Conservation (phyloP, 1,139 yeast genomes). For the Debaryomycetaceae sp. region DNA sequence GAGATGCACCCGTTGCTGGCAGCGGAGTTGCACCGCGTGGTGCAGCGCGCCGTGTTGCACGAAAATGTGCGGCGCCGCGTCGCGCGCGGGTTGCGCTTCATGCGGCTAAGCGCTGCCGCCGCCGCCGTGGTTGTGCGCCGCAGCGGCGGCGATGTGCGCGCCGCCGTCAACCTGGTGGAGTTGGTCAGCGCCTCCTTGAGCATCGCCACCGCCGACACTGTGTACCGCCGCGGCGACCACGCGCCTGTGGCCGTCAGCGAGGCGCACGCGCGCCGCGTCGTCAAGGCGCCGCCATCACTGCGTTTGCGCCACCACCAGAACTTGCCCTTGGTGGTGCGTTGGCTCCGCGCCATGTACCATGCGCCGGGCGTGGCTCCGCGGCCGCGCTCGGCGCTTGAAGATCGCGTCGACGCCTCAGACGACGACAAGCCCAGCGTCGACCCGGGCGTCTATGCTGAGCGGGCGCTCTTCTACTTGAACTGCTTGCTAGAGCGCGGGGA, state of each 20-base stretch:
- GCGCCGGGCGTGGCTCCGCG: no score
- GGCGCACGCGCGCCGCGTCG: no score
- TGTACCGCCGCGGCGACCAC: no score
- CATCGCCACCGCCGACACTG: no score
- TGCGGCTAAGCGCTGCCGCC: slow-evolving; percentile 14
- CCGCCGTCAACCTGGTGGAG: slow-evolving; percentile 30
- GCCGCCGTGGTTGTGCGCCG: slow-evolving; percentile 14
- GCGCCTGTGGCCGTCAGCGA: no score
- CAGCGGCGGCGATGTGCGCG: slow-evolving; percentile 32
- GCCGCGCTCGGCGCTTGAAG: no score
- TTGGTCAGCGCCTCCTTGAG: slow-evolving; percentile 24
- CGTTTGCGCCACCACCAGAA: neutral
- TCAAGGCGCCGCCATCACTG: no score
- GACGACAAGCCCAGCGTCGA: no score
- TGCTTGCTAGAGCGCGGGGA: slow-evolving; percentile 24
- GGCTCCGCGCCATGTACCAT: no score
- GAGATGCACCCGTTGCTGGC: slow-evolving; percentile 18
- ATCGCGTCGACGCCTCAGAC: no score
- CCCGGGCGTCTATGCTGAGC: no score
- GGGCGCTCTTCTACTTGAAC: slow-evolving; percentile 12
- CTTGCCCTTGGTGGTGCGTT: slow-evolving; percentile 2
- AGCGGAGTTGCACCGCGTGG: slow-evolving; percentile 19
- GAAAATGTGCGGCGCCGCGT: slow-evolving; percentile 26
- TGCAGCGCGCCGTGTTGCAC: slow-evolving; percentile 21
- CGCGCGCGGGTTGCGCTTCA: slow-evolving; percentile 8